A percentile compares a stretch with the other conserved stretches of the same genome.
Conservation (phyloP, 805 yeast genomes). For the Zygoascus bituminiphila region DNA sequence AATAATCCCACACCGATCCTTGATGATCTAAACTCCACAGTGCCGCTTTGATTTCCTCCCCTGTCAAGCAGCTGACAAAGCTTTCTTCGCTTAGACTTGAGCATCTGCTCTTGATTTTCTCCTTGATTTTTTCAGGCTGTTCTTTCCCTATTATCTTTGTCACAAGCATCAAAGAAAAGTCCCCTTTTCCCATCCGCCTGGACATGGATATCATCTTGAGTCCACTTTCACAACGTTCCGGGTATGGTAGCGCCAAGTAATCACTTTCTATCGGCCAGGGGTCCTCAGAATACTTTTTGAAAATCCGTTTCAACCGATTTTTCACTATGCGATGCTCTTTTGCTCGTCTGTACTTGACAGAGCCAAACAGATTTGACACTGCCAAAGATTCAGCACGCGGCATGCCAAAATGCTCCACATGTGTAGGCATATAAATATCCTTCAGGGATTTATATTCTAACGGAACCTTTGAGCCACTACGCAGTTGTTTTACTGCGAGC, state of each 20-base stretch:
- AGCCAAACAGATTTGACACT: conserved; percentile 6
- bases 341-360: neutral
- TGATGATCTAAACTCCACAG: conserved; percentile 1
- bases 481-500: neutral
- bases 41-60: conserved; percentile 1
- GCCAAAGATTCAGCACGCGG: conserved; percentile 2
- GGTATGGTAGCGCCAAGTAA: conserved; percentile 3
- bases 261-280: conserved; percentile 1
- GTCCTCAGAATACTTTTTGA: neutral
- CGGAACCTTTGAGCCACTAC: neutral
- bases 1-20: conserved; percentile 3
- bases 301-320: neutral
- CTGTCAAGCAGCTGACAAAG: neutral
- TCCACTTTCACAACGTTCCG: conserved; percentile 5
- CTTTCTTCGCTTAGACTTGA: neutral
- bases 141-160: neutral
- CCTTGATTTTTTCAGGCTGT: neutral
- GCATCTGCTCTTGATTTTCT: neutral
- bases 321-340: neutral
- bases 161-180: neutral
- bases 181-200: neutral
- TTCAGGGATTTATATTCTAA: neutral
- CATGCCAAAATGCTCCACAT: neutral
- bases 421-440: conserved; percentile 1
- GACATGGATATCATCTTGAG: neutral